These are phyloP conservation scores for Stropharia rugosoannulata DNA, from an alignment of 768 basidiomycete genomes.

Conservation along the genomic window DNA sequence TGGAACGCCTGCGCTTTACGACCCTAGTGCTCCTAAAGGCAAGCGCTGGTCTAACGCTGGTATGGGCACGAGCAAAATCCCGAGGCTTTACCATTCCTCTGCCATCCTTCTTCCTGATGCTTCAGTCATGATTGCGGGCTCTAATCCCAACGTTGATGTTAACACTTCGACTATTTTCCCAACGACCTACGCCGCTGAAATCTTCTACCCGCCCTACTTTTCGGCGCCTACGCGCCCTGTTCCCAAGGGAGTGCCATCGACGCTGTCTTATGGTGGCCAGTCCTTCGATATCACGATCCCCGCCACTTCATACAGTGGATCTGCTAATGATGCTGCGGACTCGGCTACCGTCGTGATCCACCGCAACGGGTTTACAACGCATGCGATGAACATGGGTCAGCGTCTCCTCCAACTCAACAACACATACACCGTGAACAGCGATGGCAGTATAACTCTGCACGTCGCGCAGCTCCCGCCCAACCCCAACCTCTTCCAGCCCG, in stretches of 20 bases:
- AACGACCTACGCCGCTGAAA: conserved; percentile 80
- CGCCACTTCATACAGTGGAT: conserved; percentile 62
- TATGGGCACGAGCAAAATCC: conserved; percentile 57
- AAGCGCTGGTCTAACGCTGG: conserved; percentile 73
- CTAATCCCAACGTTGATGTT: conserved; percentile 91
- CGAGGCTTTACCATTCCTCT: conserved; percentile 89
- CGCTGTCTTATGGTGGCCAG: conserved; percentile 79
- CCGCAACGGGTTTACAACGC: conserved; percentile 82
- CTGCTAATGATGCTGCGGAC: conserved; percentile 67
- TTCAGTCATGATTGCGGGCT: conserved; percentile 86
- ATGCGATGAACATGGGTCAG: conserved; percentile 89
- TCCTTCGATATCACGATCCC: conserved; percentile 77
- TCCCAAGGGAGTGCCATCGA: conserved; percentile 67
- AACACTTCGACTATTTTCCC: conserved; percentile 62
- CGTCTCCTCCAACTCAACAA: conserved; percentile 79
- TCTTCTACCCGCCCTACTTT: conserved; percentile 93
- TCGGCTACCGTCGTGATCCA: conserved; percentile 76
- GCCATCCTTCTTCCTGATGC: conserved; percentile 87
- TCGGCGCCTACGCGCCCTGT: conserved; percentile 63
- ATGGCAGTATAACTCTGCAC: conserved; percentile 77
- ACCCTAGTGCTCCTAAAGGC: conserved; percentile 71
- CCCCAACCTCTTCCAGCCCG: conserved; percentile 84
- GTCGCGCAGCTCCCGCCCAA: conserved; percentile 84
- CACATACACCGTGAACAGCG: conserved; percentile 76
- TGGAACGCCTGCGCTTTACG: conserved; percentile 76